phyloP scores from a whole-genome alignment of 768 basidiomycete genomes.

The Trametes cinnabarina region DNA sequence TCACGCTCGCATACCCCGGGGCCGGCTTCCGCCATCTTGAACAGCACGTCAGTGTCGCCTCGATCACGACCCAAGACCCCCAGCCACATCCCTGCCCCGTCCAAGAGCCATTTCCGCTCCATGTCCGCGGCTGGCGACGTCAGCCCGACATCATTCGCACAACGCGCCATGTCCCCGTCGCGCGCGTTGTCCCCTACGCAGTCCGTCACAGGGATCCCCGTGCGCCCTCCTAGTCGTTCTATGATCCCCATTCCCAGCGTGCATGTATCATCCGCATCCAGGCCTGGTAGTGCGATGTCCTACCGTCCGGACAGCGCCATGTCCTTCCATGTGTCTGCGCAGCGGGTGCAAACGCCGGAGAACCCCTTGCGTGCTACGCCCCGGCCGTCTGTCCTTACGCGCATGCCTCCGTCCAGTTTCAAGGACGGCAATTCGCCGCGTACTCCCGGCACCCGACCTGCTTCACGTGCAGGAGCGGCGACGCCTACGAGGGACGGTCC shows the following conservation, averaged over 20 bases:
- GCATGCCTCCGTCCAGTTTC: conserved; percentile 72
- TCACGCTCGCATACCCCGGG: conserved; percentile 63
- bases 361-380: conserved; percentile 54
- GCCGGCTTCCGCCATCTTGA: not conserved
- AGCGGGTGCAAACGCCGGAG: conserved; percentile 71
- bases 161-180: conserved; percentile 66
- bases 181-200: conserved; percentile 61
- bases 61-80: conserved; percentile 78
- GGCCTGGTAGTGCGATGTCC: conserved; percentile 72
- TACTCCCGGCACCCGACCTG: conserved; percentile 56
- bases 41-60: conserved; percentile 41
- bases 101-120: conserved; percentile 43
- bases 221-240: conserved; percentile 78
- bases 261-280: conserved; percentile 65
- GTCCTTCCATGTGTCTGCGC: conserved; percentile 43
- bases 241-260: conserved; percentile 80
- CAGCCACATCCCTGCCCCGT: conserved; percentile 71
- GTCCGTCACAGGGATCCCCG: conserved; percentile 44
- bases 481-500: conserved; percentile 55
- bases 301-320: conserved; percentile 55
- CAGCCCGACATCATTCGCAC: conserved; percentile 44
- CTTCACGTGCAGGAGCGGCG: conserved; percentile 62
- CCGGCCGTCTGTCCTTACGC: conserved; percentile 35
- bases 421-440: conserved; percentile 55
- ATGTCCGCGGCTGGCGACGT: conserved; percentile 47